A percentile compares a stretch with the other conserved stretches of the same genome.
Evolutionary conservation across 768 basidiomycete genomes (phyloP).

Genomic region (Boletus patriciae): DNA sequence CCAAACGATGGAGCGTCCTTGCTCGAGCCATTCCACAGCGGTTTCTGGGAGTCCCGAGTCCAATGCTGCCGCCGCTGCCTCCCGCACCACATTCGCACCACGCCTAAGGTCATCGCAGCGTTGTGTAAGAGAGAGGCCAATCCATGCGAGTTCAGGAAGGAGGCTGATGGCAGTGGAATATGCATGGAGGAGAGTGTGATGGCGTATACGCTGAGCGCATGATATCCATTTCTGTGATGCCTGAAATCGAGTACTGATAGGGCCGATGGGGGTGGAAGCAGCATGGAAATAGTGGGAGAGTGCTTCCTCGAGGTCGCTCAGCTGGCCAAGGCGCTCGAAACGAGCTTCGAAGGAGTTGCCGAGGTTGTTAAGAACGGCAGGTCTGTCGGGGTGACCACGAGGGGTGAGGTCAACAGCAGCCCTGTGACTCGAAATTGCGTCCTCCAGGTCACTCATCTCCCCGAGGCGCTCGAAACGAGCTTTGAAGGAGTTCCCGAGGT

Average conservation of each 20-base stretch:
- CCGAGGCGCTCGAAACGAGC: neutral
- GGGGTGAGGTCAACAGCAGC: neutral
- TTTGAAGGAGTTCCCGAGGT: too few relatives aligned
- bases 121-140: constrained; percentile 13
- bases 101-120: constrained; percentile 14
- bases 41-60: constrained; percentile 2
- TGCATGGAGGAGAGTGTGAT: constrained; percentile 18
- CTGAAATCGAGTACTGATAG: neutral
- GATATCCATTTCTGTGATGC: constrained; percentile 8
- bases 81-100: constrained; percentile 16
- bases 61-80: constrained; percentile 25
- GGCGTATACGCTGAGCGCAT: neutral
- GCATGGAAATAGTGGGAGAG: neutral
- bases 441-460: neutral
- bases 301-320: neutral
- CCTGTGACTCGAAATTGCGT: neutral
- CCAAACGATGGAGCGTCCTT: constrained; percentile 18
- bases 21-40: constrained; percentile 18
- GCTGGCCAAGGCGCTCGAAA: too few relatives aligned
- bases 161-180: constrained; percentile 16
- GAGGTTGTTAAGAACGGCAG: too few relatives aligned
- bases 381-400: too few relatives aligned
- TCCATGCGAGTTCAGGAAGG: neutral
- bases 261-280: neutral
- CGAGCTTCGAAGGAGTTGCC: too few relatives aligned